phyloP scores from a whole-genome alignment of 192 early-diverging fungal species.

The Gonapodya prolifera region DNA sequence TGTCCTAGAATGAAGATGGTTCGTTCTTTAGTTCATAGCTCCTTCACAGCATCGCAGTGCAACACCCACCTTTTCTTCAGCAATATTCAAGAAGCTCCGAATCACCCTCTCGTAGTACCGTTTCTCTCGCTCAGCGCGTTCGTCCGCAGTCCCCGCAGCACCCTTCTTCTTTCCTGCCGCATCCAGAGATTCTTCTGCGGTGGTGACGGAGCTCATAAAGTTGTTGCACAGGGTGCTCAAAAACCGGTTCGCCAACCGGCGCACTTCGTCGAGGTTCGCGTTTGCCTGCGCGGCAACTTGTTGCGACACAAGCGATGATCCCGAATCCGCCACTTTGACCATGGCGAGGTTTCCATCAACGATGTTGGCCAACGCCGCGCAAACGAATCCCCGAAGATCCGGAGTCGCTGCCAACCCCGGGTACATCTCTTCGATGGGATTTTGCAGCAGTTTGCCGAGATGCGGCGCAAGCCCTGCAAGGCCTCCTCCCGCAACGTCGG shows the following conservation, averaged over 20 bases:
- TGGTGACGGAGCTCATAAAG: slow-evolving; percentile 21
- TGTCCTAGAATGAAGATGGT: slow-evolving; percentile 5
- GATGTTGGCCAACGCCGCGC: slow-evolving; percentile 54
- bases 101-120: slow-evolving; percentile 28
- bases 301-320: slow-evolving; percentile 1
- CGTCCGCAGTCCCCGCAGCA: slow-evolving; percentile 26
- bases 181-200: slow-evolving; percentile 11
- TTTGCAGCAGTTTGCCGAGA: slow-evolving; percentile 59
- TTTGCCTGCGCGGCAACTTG: slow-evolving; percentile 12
- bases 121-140: slow-evolving; percentile 28
- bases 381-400: slow-evolving; percentile 65
- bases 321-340: slow-evolving; percentile 12
- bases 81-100: slow-evolving; percentile 25
- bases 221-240: slow-evolving; percentile 34
- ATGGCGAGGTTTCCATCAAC: slow-evolving; percentile 18
- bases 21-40: no score
- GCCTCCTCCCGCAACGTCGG: slow-evolving; percentile 41
- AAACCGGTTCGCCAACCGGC: slow-evolving; percentile 23
- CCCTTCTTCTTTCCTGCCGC: slow-evolving; percentile 1
- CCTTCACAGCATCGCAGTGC: no score
- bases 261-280: slow-evolving; percentile 10
- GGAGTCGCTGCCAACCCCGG: slow-evolving; percentile 36
- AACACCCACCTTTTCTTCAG: slow-evolving; percentile 14
- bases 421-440: slow-evolving; percentile 15
- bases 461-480: slow-evolving; percentile 41